These are phyloP conservation scores for Cystobasidium pallidum DNA, from an alignment of 1,284 basidiomycete species.

Conservation along the genomic window DNA sequence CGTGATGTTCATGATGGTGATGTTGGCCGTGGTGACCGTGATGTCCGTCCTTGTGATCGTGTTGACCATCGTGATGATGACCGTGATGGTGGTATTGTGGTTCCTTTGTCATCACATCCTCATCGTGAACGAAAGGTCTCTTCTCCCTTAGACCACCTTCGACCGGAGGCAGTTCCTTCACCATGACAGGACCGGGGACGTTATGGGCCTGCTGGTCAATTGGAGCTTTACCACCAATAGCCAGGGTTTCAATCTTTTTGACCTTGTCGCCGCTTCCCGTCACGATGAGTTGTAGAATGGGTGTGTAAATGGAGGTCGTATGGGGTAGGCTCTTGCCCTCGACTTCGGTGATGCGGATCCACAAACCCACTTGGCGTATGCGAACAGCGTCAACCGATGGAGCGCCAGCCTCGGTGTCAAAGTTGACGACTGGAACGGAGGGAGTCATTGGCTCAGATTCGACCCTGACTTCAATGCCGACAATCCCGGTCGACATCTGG, in stretches of 20 bases:
- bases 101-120: not conserved
- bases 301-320: constrained; percentile 31
- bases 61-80: constrained; percentile 4
- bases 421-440: constrained; percentile 6
- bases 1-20: constrained; percentile 20
- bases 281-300: constrained; percentile 44
- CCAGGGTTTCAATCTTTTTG: constrained; percentile 32
- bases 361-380: constrained; percentile 40
- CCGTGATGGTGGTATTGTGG: constrained; percentile 6
- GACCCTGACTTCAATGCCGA: constrained; percentile 36
- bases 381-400: constrained; percentile 7
- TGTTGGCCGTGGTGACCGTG: constrained; percentile 26
- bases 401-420: not conserved
- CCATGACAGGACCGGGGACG: constrained; percentile 31
- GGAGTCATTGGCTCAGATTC: constrained; percentile 36
- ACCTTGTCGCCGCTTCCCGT: constrained; percentile 23
- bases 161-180: not conserved
- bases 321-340: constrained; percentile 40
- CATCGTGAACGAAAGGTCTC: not conserved
- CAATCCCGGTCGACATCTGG: constrained; percentile 40
- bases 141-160: not conserved
- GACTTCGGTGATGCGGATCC: constrained; percentile 43
- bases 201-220: constrained; percentile 18
- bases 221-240: constrained; percentile 37
- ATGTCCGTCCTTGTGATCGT: not conserved